Evolutionary conservation across 164 flowering plant species (phyloP), one percentile per base, ranked within the genome.

Genomic region (Kingdonia uniflora): DNA sequence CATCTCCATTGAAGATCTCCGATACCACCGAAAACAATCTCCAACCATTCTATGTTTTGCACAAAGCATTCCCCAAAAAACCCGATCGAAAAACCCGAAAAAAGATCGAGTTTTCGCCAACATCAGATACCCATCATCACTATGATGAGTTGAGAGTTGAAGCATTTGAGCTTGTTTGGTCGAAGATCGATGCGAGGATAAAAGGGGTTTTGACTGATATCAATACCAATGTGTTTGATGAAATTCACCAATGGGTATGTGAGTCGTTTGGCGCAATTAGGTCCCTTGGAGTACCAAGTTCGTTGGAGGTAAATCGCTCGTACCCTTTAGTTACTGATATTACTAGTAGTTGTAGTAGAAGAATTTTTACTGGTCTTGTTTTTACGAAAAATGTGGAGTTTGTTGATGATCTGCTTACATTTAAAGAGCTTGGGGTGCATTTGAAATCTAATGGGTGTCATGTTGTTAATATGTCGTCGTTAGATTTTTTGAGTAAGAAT

Each of bases 391-490:
- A 85, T 71, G 70, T 84, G 70, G 97, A 94, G 66, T 77, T 81
- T 63, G 97, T 94, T 42, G 99, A 94, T 66, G 97, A 94, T 76
- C 70, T 84, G 14, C 52, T 75, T 67, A 82, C 96, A 25, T 94
- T 89, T 64, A 70, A 80, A 58, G 95, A 86, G 59, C 95, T 94
- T 47, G 83, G 80, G 11, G 21, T 47, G 42, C 75, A 71, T 67
- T 61, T 94, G 70, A 81, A 70, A 56, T 78, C 86, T 62, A 66
- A 71, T 13, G 92, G 87, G 42, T 85, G 77, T 62, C 83, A 82
- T 60, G 95, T 87, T 21, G 97, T 85, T 26, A 81, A 77, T 51
- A 80, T 94, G 52, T 86, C 96, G 16, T 83, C 97, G 1, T 17
- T 57, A 20, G 92, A 89, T 33, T 80, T 94, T 54, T 66, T 76